phyloP scores from a whole-genome alignment of 345 rosid genomes.

The Nephelium lappaceum region DNA sequence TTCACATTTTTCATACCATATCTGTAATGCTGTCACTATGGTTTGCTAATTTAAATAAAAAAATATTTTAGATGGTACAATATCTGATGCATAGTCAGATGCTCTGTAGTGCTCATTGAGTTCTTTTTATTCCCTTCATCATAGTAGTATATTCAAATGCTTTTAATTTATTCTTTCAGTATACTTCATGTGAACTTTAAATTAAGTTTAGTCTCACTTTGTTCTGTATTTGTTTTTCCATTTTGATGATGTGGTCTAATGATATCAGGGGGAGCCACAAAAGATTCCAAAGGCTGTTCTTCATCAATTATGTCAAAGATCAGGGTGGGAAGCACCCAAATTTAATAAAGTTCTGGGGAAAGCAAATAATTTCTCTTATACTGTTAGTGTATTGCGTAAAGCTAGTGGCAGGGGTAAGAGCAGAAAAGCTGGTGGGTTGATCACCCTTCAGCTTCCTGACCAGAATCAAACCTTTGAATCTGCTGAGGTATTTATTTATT shows the following conservation, averaged over 20 bases:
- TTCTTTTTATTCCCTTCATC: background rate
- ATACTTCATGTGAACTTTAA: background rate
- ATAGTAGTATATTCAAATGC: background rate
- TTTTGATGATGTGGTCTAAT: background rate
- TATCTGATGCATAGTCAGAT: background rate
- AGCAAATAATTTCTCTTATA: constrained; percentile 52
- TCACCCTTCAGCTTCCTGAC: constrained; percentile 76
- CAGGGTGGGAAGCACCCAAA: constrained; percentile 96
- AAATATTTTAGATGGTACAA: background rate
- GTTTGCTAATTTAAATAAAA: background rate
- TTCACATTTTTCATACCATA: background rate
- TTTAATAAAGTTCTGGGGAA: constrained; percentile 61
- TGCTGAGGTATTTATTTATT: constrained; percentile 60
- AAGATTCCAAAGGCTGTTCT: constrained; percentile 86
- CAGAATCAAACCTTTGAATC: constrained; percentile 55
- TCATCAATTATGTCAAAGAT: constrained; percentile 87
- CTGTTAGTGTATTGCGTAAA: constrained; percentile 83
- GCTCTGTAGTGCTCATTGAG: background rate
- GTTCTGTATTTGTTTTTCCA: constrained; percentile 1
- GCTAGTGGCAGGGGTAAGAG: constrained; percentile 90
- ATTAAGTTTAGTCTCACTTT: background rate
- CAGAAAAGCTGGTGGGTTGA: constrained; percentile 88
- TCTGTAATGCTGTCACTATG: background rate
- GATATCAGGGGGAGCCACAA: constrained; percentile 70
- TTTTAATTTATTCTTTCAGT: background rate